phyloP scores from a whole-genome alignment of 306 rosid genomes.

The Begonia fuchsioides region DNA sequence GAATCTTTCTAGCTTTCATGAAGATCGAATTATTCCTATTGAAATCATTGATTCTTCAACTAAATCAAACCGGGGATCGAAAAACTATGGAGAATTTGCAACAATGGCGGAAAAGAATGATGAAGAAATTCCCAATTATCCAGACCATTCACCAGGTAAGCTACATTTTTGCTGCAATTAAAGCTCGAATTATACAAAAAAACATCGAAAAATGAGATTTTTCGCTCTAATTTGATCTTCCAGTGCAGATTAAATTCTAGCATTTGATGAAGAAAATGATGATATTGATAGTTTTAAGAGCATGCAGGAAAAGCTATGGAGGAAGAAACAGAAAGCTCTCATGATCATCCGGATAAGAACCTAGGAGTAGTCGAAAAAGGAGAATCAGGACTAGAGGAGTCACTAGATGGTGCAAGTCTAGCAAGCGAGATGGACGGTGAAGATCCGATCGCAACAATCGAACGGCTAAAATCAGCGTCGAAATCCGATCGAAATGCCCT shows the following conservation, averaged over 20 bases:
- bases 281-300: conserved; percentile 19
- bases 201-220: too few relatives aligned
- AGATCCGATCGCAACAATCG: conserved; percentile 33
- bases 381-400: conserved; percentile 65
- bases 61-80: conserved; percentile 9
- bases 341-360: conserved; percentile 43
- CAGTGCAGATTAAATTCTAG: not conserved
- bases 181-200: too few relatives aligned
- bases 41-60: conserved; percentile 33
- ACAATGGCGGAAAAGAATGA: too few relatives aligned
- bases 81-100: not conserved
- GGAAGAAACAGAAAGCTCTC: conserved; percentile 41
- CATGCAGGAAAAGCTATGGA: conserved; percentile 7
- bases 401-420: conserved; percentile 62
- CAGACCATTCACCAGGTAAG: not conserved
- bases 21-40: conserved; percentile 52
- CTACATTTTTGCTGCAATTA: not conserved
- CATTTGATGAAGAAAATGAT: not conserved
- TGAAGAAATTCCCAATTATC: not conserved
- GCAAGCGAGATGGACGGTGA: conserved; percentile 49
- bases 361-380: conserved; percentile 45
- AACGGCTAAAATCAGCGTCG: conserved; percentile 50
- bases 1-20: conserved; percentile 50
- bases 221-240: too few relatives aligned
- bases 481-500: conserved; percentile 60